Evolutionary conservation across 345 rosid species (phyloP).

Genomic region (Eucalyptus brandiana): DNA sequence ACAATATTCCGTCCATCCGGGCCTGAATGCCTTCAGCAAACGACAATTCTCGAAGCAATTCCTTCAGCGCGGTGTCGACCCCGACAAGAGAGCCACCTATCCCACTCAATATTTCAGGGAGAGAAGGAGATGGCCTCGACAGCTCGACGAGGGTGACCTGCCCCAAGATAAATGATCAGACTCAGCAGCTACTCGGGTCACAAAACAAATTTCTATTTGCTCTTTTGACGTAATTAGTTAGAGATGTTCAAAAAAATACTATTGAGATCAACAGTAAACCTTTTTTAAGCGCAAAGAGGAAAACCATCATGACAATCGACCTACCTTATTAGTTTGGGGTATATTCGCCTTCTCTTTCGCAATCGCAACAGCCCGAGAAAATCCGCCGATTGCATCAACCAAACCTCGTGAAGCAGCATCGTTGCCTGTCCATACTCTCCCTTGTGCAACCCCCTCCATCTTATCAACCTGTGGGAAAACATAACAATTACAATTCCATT

Average conservation of each 20-base stretch:
- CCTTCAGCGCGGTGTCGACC: slow-evolving; percentile 53
- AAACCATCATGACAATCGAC: neutral
- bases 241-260: neutral
- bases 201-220: neutral
- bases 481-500: neutral
- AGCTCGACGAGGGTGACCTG: slow-evolving; percentile 86
- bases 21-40: slow-evolving; percentile 68
- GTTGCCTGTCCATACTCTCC: slow-evolving; percentile 96
- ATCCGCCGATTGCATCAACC: slow-evolving; percentile 86
- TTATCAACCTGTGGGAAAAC: slow-evolving; percentile 43
- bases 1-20: slow-evolving; percentile 88
- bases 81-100: slow-evolving; percentile 59
- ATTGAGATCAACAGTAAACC: neutral
- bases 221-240: neutral
- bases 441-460: slow-evolving; percentile 97
- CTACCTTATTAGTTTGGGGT: slow-evolving; percentile 55
- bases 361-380: slow-evolving; percentile 80
- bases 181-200: neutral
- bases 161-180: neutral
- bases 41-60: slow-evolving; percentile 43
- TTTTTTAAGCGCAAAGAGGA: neutral
- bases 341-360: slow-evolving; percentile 81
- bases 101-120: slow-evolving; percentile 65
- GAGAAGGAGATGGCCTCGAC: slow-evolving; percentile 61
- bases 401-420: slow-evolving; percentile 80